Evolutionary conservation across 164 flowering plant species (phyloP).

Genomic region (Stephania japonica): DNA sequence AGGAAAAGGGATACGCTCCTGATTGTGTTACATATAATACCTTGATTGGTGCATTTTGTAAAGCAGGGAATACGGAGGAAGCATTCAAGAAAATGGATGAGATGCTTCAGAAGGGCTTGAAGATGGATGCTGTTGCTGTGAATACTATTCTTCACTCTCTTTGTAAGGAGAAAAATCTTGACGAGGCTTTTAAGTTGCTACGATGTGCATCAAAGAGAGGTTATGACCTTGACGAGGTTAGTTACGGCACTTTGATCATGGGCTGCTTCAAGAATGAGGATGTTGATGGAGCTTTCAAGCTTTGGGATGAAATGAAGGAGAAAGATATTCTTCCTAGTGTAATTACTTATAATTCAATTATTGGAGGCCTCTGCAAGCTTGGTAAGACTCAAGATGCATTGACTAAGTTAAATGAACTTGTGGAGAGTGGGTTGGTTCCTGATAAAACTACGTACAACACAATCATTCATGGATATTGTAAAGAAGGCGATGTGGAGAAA

Average conservation of each 20-base stretch:
- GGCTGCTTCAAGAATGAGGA: constrained; percentile 55
- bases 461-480: constrained; percentile 67
- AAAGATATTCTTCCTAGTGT: constrained; percentile 53
- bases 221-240: constrained; percentile 63
- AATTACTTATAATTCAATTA: constrained; percentile 63
- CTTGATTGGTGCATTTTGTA: constrained; percentile 57
- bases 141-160: constrained; percentile 56
- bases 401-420: constrained; percentile 58
- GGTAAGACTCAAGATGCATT: constrained; percentile 55
- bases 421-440: constrained; percentile 59
- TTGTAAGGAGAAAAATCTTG: constrained; percentile 50
- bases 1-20: constrained; percentile 49
- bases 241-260: constrained; percentile 71
- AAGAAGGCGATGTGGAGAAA: constrained; percentile 62
- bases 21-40: constrained; percentile 74
- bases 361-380: constrained; percentile 63
- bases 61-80: constrained; percentile 45
- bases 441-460: constrained; percentile 76
- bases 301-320: constrained; percentile 82
- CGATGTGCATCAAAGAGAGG: constrained; percentile 43
- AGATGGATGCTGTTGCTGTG: constrained; percentile 56
- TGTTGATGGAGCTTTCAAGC: constrained; percentile 45
- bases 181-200: constrained; percentile 54
- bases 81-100: constrained; percentile 61
- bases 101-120: constrained; percentile 62